Conservation (phyloP, 2,329 filamentous ascomycete species). For the Westerdykella aurantiaca region DNA sequence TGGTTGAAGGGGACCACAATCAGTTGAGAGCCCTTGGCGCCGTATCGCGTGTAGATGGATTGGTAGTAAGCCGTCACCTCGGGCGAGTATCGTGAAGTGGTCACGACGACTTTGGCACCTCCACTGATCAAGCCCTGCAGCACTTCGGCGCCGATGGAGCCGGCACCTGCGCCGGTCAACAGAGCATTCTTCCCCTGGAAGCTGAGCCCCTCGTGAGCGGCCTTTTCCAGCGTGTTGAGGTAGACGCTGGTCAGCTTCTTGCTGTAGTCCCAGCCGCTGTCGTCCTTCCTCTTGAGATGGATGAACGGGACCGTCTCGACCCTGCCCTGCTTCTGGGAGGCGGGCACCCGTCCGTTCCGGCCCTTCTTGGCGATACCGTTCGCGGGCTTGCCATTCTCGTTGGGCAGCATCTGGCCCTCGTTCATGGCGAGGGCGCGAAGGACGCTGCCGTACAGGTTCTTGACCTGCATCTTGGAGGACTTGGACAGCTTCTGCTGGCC, state of each 20-base stretch:
- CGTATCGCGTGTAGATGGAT: conserved; percentile 93
- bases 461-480: conserved; percentile 93
- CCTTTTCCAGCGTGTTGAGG: conserved; percentile 83
- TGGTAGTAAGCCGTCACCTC: conserved; percentile 99
- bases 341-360: conserved; percentile 48
- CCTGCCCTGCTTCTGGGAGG: conserved; percentile 68
- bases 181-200: conserved; percentile 94
- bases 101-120: conserved; percentile 94
- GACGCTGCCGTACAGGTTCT: conserved; percentile 88
- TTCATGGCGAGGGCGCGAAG: conserved; percentile 95
- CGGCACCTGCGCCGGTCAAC: conserved; percentile 97
- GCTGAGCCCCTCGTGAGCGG: conserved; percentile 78
- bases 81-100: conserved; percentile 91
- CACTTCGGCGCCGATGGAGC: conserved; percentile 95
- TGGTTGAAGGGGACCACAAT: conserved; percentile 99
- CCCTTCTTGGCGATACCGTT: conserved; percentile 54
- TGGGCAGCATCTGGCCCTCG: conserved; percentile 91
- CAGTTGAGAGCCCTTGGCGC: conserved; percentile 88
- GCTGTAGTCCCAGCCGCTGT: conserved; percentile 98
- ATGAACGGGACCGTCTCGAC: conserved; percentile 97
- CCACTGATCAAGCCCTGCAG: conserved; percentile 93
- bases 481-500: conserved; percentile 98
- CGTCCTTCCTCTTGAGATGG: conserved; percentile 88
- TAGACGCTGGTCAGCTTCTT: conserved; percentile 95
- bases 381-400: conserved; percentile 65